Evolutionary conservation across 2,329 filamentous ascomycete species (phyloP).

Genomic region (Ceratocystis destructans): DNA sequence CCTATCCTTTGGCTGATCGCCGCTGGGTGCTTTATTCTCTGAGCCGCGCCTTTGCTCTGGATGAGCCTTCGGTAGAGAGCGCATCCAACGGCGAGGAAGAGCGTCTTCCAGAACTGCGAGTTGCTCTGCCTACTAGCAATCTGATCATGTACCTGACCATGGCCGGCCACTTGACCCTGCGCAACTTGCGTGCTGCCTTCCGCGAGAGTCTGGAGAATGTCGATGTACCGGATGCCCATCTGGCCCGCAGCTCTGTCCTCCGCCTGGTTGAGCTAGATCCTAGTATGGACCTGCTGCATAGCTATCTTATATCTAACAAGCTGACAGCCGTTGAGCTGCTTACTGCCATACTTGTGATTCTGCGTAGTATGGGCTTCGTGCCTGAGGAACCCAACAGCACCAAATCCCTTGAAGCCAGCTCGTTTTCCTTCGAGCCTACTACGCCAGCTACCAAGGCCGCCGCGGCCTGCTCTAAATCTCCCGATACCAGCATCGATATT

Average conservation of each 20-base stretch:
- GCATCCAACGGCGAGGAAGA: conserved; percentile 23
- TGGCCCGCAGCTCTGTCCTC: conserved; percentile 47
- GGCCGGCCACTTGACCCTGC: conserved; percentile 45
- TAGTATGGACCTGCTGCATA: conserved; percentile 51
- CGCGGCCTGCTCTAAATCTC: background rate
- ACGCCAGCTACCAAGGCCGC: background rate
- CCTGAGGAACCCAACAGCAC: conserved; percentile 27
- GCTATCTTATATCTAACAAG: conserved; percentile 50
- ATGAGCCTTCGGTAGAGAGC: conserved; percentile 29
- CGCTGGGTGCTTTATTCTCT: conserved; percentile 53
- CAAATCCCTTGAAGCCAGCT: background rate
- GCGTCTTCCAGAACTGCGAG: conserved; percentile 22
- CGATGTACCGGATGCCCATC: conserved; percentile 32
- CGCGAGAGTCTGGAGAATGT: conserved; percentile 31
- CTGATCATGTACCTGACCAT: conserved; percentile 45
- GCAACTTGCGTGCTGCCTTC: conserved; percentile 46
- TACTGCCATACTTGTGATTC: conserved; percentile 49
- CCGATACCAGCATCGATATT: conserved; percentile 26
- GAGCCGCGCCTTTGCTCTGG: conserved; percentile 46
- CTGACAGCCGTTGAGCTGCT: conserved; percentile 54
- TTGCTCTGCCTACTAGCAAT: conserved; percentile 38
- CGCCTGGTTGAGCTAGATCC: conserved; percentile 53
- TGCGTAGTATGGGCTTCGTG: conserved; percentile 53
- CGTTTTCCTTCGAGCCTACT: background rate
- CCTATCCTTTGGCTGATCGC: conserved; percentile 45